Evolutionary conservation across 1,139 yeast species (phyloP).

Genomic region (Wickerhamiella infanticola): DNA sequence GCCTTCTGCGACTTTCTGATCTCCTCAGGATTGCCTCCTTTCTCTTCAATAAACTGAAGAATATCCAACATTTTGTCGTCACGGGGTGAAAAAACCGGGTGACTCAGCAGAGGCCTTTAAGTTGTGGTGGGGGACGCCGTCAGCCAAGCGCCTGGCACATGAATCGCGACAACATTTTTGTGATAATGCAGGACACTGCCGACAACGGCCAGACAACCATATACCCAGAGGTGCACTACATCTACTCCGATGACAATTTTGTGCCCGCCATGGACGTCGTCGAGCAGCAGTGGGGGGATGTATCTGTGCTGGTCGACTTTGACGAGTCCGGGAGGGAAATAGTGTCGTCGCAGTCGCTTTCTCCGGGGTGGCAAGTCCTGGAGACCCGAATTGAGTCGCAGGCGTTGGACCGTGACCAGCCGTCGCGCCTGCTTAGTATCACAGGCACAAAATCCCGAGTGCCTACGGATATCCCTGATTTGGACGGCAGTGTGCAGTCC

Average conservation of each 20-base stretch:
- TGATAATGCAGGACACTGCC: constrained; percentile 11
- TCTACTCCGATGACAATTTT: constrained; percentile 26
- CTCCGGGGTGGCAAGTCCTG: constrained; percentile 27
- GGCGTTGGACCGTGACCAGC: constrained; percentile 10
- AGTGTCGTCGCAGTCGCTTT: constrained; percentile 20
- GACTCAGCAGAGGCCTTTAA: not conserved
- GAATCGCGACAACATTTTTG: constrained; percentile 8
- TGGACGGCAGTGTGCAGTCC: constrained; percentile 11
- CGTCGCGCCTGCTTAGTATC: constrained; percentile 8
- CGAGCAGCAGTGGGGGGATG: constrained; percentile 20
- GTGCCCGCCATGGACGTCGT: constrained; percentile 23
- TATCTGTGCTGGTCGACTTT: constrained; percentile 25
- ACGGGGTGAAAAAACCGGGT: not conserved
- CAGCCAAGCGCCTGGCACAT: not conserved
- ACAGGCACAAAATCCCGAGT: constrained; percentile 11
- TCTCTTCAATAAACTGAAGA: constrained; percentile 77
- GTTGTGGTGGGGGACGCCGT: too few species aligned
- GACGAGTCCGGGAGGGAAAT: constrained; percentile 22
- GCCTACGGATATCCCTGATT: constrained; percentile 13
- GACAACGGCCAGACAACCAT: constrained; percentile 10
- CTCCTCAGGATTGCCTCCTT: constrained; percentile 88
- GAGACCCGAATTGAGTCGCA: constrained; percentile 9
- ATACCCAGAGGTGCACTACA: constrained; percentile 26
- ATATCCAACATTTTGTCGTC: constrained; percentile 62
- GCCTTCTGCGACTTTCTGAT: constrained; percentile 82